These are phyloP conservation scores for Blastobotrys robertii DNA, from an alignment of 805 yeast species.

Conservation along the genomic window DNA sequence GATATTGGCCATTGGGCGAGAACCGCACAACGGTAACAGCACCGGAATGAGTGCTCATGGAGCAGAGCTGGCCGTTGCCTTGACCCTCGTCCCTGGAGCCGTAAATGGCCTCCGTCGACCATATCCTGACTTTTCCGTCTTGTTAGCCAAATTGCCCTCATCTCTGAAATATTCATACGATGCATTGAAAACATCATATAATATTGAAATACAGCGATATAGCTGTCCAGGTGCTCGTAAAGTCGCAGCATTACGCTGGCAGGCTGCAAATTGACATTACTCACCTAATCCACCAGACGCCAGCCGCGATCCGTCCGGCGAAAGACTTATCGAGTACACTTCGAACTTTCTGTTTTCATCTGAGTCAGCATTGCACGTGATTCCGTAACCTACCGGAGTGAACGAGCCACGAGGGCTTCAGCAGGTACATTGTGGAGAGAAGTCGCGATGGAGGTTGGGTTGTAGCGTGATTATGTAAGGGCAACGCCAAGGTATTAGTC, in stretches of 20 bases:
- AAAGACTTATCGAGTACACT: constrained; percentile 72
- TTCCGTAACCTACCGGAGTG: constrained; percentile 37
- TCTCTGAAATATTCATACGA: too few species aligned
- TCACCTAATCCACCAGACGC: constrained; percentile 76
- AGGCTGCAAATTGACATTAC: too few species aligned
- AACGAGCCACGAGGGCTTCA: constrained; percentile 64
- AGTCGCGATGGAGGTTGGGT: too few species aligned
- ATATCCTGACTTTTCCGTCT: constrained; percentile 84
- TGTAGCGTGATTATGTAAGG: not conserved
- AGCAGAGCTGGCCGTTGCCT: constrained; percentile 48
- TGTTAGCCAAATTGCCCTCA: too few species aligned
- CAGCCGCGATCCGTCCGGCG: constrained; percentile 70
- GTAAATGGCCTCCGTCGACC: constrained; percentile 81
- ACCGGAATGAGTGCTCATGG: constrained; percentile 93
- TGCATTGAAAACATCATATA: too few species aligned
- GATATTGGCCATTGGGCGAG: constrained; percentile 81
- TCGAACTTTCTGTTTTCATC: constrained; percentile 79
- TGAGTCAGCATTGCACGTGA: constrained; percentile 12
- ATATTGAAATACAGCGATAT: too few species aligned
- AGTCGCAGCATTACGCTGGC: too few species aligned
- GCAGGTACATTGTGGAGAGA: constrained; percentile 40
- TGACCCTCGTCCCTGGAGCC: constrained; percentile 30
- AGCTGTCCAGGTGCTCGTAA: too few species aligned
- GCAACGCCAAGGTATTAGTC: not conserved
- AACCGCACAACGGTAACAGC: constrained; percentile 91